Conservation (phyloP, 129 eudicot genomes). For the Rutidosis leptorrhynchoides region DNA sequence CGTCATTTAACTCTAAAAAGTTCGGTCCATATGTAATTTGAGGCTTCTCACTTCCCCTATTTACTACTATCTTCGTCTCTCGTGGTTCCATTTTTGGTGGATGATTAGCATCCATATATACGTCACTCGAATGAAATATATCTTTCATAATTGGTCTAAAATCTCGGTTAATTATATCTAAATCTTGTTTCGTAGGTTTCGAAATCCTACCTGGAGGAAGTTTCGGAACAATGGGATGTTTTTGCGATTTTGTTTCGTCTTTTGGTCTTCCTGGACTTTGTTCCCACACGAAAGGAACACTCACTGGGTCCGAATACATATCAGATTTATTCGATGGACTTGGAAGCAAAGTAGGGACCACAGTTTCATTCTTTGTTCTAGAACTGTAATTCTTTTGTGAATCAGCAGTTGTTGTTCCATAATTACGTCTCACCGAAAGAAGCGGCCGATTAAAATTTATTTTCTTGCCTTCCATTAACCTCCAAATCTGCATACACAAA, state of each 20-base stretch:
- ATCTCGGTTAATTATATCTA: constrained; percentile 15
- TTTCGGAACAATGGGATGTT: constrained; percentile 40
- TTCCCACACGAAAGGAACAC: constrained; percentile 87
- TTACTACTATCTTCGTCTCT: too few relatives aligned
- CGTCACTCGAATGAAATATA: constrained; percentile 35
- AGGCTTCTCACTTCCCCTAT: constrained; percentile 38
- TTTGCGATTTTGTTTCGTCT: constrained; percentile 35
- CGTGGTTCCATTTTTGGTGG: too few relatives aligned
- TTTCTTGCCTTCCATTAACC: constrained; percentile 54
- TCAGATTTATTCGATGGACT: constrained; percentile 56
- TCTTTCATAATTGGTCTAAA: constrained; percentile 14
- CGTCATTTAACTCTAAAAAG: constrained; percentile 33
- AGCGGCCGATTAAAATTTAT: constrained; percentile 59
- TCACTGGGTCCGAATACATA: constrained; percentile 56
- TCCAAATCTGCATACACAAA: neutral
- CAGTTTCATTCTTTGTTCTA: constrained; percentile 18
- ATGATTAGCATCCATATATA: too few relatives aligned
- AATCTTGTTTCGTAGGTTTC: constrained; percentile 34
- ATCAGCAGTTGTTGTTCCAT: constrained; percentile 27
- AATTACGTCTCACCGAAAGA: constrained; percentile 68
- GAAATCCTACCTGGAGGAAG: constrained; percentile 70
- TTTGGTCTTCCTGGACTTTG: constrained; percentile 82
- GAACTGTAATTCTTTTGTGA: constrained; percentile 26
- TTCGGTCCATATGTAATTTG: constrained; percentile 52
- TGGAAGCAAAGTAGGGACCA: constrained; percentile 30